Conservation (phyloP, 2,329 filamentous ascomycete genomes). For the Colletotrichum sp. region DNA sequence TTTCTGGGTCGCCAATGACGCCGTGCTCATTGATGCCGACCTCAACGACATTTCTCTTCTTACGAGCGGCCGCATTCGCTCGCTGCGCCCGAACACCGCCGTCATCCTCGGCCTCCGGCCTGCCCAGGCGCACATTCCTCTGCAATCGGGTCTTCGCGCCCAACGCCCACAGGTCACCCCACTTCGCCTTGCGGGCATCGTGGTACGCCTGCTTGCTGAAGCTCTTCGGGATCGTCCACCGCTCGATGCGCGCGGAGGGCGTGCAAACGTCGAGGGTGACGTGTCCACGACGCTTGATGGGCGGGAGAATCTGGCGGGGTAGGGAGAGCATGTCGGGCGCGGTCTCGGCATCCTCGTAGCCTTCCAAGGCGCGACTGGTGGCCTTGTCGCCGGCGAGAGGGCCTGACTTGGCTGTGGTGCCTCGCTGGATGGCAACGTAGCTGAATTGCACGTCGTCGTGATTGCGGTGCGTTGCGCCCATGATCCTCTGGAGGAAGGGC, state of each 20-base stretch:
- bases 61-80: conserved; percentile 25
- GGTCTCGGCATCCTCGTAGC: conserved; percentile 63
- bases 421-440: conserved; percentile 85
- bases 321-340: conserved; percentile 68
- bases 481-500: conserved; percentile 77
- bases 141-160: conserved; percentile 84
- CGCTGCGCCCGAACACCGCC: conserved; percentile 47
- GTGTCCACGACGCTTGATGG: conserved; percentile 87
- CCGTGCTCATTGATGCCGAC: conserved; percentile 38
- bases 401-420: conserved; percentile 46
- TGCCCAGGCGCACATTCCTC: conserved; percentile 66
- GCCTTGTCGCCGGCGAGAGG: conserved; percentile 57
- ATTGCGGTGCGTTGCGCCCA: conserved; percentile 73
- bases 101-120: conserved; percentile 43
- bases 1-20: conserved; percentile 12
- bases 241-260: conserved; percentile 81
- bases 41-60: conserved; percentile 45
- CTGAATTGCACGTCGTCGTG: conserved; percentile 92
- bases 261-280: conserved; percentile 93
- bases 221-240: conserved; percentile 89
- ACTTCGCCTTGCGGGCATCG: conserved; percentile 86
- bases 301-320: conserved; percentile 78
- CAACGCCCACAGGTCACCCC: conserved; percentile 96
- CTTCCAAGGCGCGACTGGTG: conserved; percentile 71
- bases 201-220: conserved; percentile 85